Percentiles rank a stretch among this genome's conserved stretches.
These are phyloP conservation scores for Mycena alexandri DNA, from an alignment of 768 basidiomycete genomes.

Conservation along the genomic window DNA sequence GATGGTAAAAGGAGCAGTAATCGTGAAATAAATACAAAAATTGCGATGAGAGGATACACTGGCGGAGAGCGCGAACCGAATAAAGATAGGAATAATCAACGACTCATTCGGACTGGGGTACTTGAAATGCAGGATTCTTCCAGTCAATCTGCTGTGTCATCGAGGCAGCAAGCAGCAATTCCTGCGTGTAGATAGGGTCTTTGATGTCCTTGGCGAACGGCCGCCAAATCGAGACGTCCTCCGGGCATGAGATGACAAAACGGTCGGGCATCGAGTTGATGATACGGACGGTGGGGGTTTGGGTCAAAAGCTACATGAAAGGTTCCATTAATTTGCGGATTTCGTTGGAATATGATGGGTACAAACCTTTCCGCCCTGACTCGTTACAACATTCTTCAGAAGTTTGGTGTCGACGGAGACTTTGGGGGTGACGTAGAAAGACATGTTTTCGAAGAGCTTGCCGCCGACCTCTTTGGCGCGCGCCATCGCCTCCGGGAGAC, in stretches of 20 bases:
- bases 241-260: constrained; percentile 74
- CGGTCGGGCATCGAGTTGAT: constrained; percentile 64
- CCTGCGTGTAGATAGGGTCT: constrained; percentile 73
- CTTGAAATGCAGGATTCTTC: constrained; percentile 58
- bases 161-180: constrained; percentile 74
- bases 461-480: constrained; percentile 67
- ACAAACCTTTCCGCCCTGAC: constrained; percentile 79
- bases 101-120: constrained; percentile 34
- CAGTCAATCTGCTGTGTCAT: constrained; percentile 78
- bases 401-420: constrained; percentile 70
- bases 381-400: constrained; percentile 75
- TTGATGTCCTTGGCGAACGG: constrained; percentile 59
- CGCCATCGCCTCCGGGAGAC: constrained; percentile 68
- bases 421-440: constrained; percentile 82
- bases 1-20: not conserved
- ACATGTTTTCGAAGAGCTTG: constrained; percentile 71
- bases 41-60: not conserved
- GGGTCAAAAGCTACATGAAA: constrained; percentile 53
- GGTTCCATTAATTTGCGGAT: constrained; percentile 11
- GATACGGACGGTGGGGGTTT: constrained; percentile 67
- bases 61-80: constrained; percentile 3
- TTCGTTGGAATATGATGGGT: not conserved
- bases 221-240: constrained; percentile 76
- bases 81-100: constrained; percentile 18
- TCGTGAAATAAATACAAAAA: not conserved